phyloP scores from a whole-genome alignment of 768 basidiomycete species.

The Agaricus blazei region DNA sequence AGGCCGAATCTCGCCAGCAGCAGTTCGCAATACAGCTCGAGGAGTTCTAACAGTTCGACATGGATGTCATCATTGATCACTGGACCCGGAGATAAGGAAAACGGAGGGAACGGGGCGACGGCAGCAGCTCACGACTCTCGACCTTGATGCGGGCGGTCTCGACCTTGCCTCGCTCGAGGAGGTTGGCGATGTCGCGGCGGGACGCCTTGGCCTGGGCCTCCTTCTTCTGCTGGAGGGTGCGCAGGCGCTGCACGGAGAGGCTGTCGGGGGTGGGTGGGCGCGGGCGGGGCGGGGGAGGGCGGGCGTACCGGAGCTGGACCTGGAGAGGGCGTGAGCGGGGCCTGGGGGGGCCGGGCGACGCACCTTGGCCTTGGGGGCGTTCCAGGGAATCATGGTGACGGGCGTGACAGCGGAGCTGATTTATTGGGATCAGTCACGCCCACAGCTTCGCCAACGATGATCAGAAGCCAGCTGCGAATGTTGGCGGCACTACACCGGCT shows the following conservation, averaged over 20 bases:
- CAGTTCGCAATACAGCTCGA: constrained; percentile 95
- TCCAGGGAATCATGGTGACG: constrained; percentile 48
- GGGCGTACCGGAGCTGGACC: constrained; percentile 39
- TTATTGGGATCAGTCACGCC: not conserved
- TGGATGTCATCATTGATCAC: constrained; percentile 85
- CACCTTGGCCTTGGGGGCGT: constrained; percentile 42
- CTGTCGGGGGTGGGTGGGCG: constrained; percentile 28
- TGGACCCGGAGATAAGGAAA: constrained; percentile 17
- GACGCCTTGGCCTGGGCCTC: constrained; percentile 69
- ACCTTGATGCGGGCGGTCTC: constrained; percentile 85
- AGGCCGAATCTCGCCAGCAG: constrained; percentile 88
- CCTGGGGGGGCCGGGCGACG: not conserved
- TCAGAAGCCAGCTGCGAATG: not conserved
- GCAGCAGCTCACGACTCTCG: constrained; percentile 61
- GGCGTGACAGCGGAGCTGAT: not conserved
- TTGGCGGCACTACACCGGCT: not conserved
- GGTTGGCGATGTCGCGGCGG: constrained; percentile 75
- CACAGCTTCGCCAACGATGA: not conserved
- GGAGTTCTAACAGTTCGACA: constrained; percentile 82
- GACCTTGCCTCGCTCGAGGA: constrained; percentile 73
- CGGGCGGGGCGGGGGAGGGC: not conserved
- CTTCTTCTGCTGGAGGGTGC: constrained; percentile 90
- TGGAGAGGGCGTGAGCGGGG: constrained; percentile 10
- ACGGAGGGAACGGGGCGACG: constrained; percentile 14
- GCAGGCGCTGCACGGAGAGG: constrained; percentile 78